A percentile compares a stretch with the other conserved stretches of the same genome.
phyloP scores from a whole-genome alignment of 176 grass and related monocot genomes.

The Cenchrus purpureus region DNA sequence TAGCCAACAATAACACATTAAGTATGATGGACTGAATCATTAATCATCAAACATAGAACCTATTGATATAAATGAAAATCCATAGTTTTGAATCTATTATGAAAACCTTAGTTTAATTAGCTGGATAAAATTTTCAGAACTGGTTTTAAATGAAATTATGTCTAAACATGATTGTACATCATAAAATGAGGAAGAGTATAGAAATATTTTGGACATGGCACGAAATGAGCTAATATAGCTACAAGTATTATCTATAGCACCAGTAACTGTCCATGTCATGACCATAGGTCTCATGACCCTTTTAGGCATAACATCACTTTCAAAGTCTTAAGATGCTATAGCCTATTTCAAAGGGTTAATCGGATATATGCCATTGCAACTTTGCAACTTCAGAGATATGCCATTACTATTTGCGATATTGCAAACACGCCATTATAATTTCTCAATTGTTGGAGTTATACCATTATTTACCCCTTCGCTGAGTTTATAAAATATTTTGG shows the following conservation, averaged over 20 bases:
- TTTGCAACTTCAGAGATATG: too few relatives aligned
- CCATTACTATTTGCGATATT: too few relatives aligned
- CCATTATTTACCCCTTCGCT: too few relatives aligned
- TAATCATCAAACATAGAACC: not conserved
- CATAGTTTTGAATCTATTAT: not conserved
- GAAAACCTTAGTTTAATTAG: not conserved
- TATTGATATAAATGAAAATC: not conserved
- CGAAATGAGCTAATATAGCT: slow-evolving; percentile 11
- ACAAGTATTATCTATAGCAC: not conserved
- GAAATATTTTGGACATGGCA: not conserved
- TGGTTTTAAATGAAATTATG: not conserved
- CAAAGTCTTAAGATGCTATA: not conserved
- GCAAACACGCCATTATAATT: too few relatives aligned
- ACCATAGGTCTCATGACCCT: not conserved
- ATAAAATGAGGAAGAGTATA: not conserved
- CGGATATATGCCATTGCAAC: too few relatives aligned
- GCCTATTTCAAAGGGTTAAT: not conserved
- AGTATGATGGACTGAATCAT: not conserved
- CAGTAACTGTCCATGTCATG: not conserved
- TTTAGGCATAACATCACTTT: not conserved
- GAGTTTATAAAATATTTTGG: too few relatives aligned
- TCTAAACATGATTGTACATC: not conserved
- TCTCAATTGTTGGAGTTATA: too few relatives aligned
- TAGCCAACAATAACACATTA: not conserved
- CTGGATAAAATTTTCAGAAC: not conserved